Conservation (phyloP, 345 rosid genomes). For the Trapa bicornis region DNA sequence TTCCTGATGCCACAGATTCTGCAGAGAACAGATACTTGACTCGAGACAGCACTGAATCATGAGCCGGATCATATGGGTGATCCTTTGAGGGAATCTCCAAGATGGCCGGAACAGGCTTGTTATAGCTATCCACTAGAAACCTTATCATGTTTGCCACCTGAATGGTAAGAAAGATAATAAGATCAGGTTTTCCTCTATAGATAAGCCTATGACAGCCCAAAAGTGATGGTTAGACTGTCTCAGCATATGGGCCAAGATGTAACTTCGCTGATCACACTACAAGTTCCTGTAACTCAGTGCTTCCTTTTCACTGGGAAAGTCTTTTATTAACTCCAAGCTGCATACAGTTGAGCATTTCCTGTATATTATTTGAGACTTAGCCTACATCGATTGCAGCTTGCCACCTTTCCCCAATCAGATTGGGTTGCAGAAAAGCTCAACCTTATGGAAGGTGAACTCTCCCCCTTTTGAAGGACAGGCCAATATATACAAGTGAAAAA, state of each 20-base stretch:
- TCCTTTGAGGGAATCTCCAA: slow-evolving; percentile 92
- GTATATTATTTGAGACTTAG: no score
- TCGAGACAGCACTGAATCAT: slow-evolving; percentile 87
- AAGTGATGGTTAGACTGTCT: neutral
- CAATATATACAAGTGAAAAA: neutral
- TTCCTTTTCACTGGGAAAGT: neutral
- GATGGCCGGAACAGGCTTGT: slow-evolving; percentile 83
- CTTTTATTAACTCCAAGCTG: neutral
- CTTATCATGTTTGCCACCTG: slow-evolving; percentile 97
- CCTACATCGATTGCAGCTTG: neutral
- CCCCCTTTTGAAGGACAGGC: neutral
- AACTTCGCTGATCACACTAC: neutral
- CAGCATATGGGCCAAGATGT: neutral
- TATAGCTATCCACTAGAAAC: slow-evolving; percentile 80
- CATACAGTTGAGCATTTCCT: neutral
- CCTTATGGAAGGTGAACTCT: neutral
- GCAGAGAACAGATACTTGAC: slow-evolving; percentile 84
- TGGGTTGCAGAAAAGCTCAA: neutral
- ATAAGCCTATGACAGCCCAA: neutral
- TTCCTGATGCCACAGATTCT: slow-evolving; percentile 73
- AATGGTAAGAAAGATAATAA: slow-evolving; percentile 4
- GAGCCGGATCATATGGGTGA: slow-evolving; percentile 87
- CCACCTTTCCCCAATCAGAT: neutral
- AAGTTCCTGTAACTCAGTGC: neutral
- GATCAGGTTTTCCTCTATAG: neutral